Percentiles rank a stretch among this genome's conserved stretches.
phyloP scores from a whole-genome alignment of 2,329 filamentous ascomycete genomes.

The Purpureocillium takamizusanense region DNA sequence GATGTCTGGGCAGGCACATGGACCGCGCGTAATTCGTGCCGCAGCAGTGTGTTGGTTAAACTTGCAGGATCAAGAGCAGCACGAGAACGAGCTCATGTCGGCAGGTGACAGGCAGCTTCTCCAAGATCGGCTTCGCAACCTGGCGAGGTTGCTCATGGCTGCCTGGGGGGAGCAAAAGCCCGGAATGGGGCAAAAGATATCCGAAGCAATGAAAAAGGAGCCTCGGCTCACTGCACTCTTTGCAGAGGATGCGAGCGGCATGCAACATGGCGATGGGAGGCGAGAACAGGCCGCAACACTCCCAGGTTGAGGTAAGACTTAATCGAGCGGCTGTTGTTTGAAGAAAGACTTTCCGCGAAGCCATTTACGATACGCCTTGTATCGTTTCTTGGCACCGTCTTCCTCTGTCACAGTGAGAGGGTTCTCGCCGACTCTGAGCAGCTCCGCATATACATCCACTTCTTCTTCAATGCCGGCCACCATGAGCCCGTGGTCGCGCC shows the following conservation, averaged over 20 bases:
- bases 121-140: too few relatives aligned
- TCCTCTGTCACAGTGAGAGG: constrained; percentile 82
- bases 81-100: neutral
- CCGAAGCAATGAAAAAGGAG: too few relatives aligned
- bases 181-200: too few relatives aligned
- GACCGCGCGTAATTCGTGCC: constrained; percentile 54
- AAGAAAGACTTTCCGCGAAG: constrained; percentile 90
- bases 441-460: constrained; percentile 59
- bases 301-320: neutral
- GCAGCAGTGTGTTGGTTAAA: constrained; percentile 56
- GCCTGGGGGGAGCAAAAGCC: too few relatives aligned
- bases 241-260: neutral
- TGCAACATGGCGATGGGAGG: neutral
- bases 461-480: constrained; percentile 39
- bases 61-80: constrained; percentile 26
- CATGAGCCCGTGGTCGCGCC: constrained; percentile 49
- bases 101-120: neutral
- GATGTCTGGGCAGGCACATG: constrained; percentile 43
- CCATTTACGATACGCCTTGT: constrained; percentile 96
- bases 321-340: constrained; percentile 70
- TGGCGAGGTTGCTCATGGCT: too few relatives aligned
- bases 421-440: constrained; percentile 69
- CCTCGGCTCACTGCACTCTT: too few relatives aligned
- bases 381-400: constrained; percentile 84
- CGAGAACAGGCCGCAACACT: neutral